Evolutionary conservation across 1,284 basidiomycete genomes (phyloP).

Genomic region (Coniophora puteana): DNA sequence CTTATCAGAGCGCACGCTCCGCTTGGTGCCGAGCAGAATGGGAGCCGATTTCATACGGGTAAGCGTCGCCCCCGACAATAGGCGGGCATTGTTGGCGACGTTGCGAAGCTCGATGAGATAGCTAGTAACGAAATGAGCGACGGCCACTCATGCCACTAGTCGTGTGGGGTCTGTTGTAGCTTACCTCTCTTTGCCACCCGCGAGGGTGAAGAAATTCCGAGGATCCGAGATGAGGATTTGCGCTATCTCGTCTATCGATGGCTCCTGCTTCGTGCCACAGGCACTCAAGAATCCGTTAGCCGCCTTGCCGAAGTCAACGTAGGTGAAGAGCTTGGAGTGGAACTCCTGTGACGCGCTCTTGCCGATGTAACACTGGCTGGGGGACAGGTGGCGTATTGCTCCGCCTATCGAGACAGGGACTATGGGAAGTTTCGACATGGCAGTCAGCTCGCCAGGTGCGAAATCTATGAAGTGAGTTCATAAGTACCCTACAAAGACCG

Average conservation of each 20-base stretch:
- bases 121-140: slow-evolving; percentile 35
- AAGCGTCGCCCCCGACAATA: slow-evolving; percentile 55
- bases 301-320: slow-evolving; percentile 83
- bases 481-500: neutral
- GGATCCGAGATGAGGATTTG: slow-evolving; percentile 65
- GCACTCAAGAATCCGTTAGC: slow-evolving; percentile 85
- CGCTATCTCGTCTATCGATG: slow-evolving; percentile 79
- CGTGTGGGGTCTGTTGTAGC: slow-evolving; percentile 20
- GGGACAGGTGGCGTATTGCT: slow-evolving; percentile 46
- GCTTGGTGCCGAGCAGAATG: slow-evolving; percentile 71
- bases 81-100: slow-evolving; percentile 72
- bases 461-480: slow-evolving; percentile 39
- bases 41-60: slow-evolving; percentile 66
- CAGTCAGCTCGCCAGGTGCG: slow-evolving; percentile 39
- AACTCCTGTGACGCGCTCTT: slow-evolving; percentile 48
- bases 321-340: slow-evolving; percentile 79
- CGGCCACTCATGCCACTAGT: neutral
- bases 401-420: slow-evolving; percentile 44
- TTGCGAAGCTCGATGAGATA: slow-evolving; percentile 84
- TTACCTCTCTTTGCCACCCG: slow-evolving; percentile 63
- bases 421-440: slow-evolving; percentile 48
- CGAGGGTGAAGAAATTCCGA: slow-evolving; percentile 63
- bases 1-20: no score
- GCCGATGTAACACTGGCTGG: slow-evolving; percentile 69
- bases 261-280: slow-evolving; percentile 87